Base-by-base conservation (phyloP, 768 basidiomycete species). In the Serendipita sp. region DNA sequence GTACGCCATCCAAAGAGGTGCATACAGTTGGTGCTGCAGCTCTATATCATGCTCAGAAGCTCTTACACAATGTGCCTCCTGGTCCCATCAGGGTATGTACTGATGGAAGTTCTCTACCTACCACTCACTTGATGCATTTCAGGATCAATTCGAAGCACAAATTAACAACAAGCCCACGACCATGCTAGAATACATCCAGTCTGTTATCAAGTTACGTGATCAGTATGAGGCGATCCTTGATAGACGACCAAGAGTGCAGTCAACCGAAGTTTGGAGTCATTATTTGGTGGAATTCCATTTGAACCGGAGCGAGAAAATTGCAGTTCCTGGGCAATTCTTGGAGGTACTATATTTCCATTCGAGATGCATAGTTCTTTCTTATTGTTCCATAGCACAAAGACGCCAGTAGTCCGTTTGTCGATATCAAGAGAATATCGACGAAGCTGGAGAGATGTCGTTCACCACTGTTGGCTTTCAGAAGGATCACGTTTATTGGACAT, bases 231-330 rank as follows among this genome's bases (percentile, higher is more conserved):
- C 79, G 66, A 74, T 83, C 63, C 79, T 99, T 10, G 94, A 97
- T 71, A 78, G 84, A 30, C 80, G 91, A 46, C 91, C 92, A 51
- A 84, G 87, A 44, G 74, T 86, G 48, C 92, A 95, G 70, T 84
- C 91, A 3, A 77, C 99, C 65, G 93, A 96, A 67, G 77, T 85
- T 56, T 77, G 90, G 47, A 92, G 91, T 68, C 92, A 94, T 74
- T 96, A 93, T 75, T 78, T 99, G 70, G 89, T 91, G 4, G 96
- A 98, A 74, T 99, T 98, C 79, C 95, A 98, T 69, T 93, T 97
- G 74, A 86, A 85, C 71, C 96, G 93, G 73, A 92, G 95, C 60
- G 96, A 98, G 68, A 95, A 99, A 68, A 90, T 99, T 44, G 94
- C 99, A 71, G 84, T 99, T 60, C 94, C 94, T n/a, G 96, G 96